These are phyloP conservation scores for Pichia sp. DNA, from an alignment of 1,139 yeast genomes.

Conservation along the genomic window DNA sequence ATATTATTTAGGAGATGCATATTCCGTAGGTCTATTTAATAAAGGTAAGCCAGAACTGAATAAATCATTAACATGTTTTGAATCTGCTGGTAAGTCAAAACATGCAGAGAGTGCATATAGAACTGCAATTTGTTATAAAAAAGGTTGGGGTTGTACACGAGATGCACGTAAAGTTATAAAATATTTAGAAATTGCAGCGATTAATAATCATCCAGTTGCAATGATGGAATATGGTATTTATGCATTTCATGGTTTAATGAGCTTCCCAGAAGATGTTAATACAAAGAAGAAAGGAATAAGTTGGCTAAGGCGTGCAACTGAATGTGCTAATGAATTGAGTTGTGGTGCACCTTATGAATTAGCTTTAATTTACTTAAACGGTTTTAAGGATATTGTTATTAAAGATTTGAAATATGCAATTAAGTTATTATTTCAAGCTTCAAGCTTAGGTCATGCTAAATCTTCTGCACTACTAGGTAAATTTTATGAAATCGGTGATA, in stretches of 20 bases:
- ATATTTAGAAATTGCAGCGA: slow-evolving; percentile 79
- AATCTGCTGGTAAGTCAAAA: slow-evolving; percentile 87
- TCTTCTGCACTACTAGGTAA: slow-evolving; percentile 77
- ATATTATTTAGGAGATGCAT: slow-evolving; percentile 81
- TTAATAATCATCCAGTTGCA: slow-evolving; percentile 90
- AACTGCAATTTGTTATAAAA: slow-evolving; percentile 86
- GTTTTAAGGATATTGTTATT: slow-evolving; percentile 81
- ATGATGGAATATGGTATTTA: slow-evolving; percentile 89
- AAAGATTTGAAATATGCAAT: slow-evolving; percentile 80
- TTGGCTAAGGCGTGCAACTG: slow-evolving; percentile 86
- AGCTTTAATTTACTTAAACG: slow-evolving; percentile 76
- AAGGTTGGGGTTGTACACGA: slow-evolving; percentile 87
- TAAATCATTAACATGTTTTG: slow-evolving; percentile 72
- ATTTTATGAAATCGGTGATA: slow-evolving; percentile 75
- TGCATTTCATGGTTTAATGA: slow-evolving; percentile 80
- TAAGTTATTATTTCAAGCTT: slow-evolving; percentile 82
- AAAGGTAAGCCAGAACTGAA: slow-evolving; percentile 68
- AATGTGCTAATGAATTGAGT: slow-evolving; percentile 74
- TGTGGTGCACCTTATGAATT: slow-evolving; percentile 92
- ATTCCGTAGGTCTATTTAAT: slow-evolving; percentile 68
- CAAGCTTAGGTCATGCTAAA: slow-evolving; percentile 78
- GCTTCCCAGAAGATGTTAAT: slow-evolving; percentile 57
- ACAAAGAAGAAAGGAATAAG: slow-evolving; percentile 84
- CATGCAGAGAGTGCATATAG: slow-evolving; percentile 89
- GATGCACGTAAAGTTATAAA: slow-evolving; percentile 84